A percentile compares a stretch with the other conserved stretches of the same genome.
Evolutionary conservation across 2,329 filamentous ascomycete genomes (phyloP).

Genomic region (Xenosphaeropsis pyriputrescens): DNA sequence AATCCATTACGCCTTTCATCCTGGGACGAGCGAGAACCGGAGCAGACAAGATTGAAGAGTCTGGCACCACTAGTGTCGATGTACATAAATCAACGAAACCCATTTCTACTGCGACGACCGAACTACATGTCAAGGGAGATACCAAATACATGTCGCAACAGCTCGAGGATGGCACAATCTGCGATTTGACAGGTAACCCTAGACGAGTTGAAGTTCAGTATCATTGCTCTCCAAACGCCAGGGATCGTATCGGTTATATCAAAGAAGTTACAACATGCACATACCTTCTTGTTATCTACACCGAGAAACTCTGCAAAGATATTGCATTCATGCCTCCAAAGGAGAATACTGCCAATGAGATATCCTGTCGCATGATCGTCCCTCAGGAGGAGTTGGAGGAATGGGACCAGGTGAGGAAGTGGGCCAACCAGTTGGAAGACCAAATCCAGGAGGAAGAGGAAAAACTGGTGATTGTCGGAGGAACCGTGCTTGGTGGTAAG

Average conservation of each 20-base stretch:
- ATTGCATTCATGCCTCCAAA: slow-evolving; percentile 57
- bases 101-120: slow-evolving; percentile 19
- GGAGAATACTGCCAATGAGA: slow-evolving; percentile 44
- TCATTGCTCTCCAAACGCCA: slow-evolving; percentile 45
- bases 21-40: slow-evolving; percentile 37
- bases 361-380: slow-evolving; percentile 47
- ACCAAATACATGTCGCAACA: slow-evolving; percentile 56
- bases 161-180: slow-evolving; percentile 49
- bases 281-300: slow-evolving; percentile 63
- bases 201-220: slow-evolving; percentile 51
- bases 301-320: slow-evolving; percentile 58
- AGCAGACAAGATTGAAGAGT: slow-evolving; percentile 17
- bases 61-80: slow-evolving; percentile 16
- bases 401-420: slow-evolving; percentile 23
- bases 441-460: not conserved
- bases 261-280: slow-evolving; percentile 59
- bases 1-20: slow-evolving; percentile 44
- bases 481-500: not conserved
- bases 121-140: slow-evolving; percentile 50
- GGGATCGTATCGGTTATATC: slow-evolving; percentile 55
- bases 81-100: slow-evolving; percentile 9
- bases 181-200: slow-evolving; percentile 55
- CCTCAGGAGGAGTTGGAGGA: slow-evolving; percentile 20
- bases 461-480: not conserved
- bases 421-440: slow-evolving; percentile 6